phyloP scores from a whole-genome alignment of 2,329 filamentous ascomycete species.

The Sporothrix dimorphospora region DNA sequence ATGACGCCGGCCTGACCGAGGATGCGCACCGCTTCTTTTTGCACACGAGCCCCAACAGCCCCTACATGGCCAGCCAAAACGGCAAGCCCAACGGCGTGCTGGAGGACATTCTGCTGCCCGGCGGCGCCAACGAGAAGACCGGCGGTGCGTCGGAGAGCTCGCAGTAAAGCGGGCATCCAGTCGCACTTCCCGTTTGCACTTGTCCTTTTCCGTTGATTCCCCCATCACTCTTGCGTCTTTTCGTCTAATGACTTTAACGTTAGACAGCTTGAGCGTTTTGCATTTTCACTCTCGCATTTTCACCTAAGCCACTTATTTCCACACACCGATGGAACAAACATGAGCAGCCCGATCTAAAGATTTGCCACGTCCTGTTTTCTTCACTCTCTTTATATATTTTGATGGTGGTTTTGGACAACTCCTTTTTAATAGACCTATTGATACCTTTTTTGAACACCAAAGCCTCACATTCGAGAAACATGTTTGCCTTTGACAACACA shows the following conservation, averaged over 20 bases:
- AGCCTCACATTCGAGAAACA: background rate
- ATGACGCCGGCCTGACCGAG: slow-evolving; percentile 55
- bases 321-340: background rate
- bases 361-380: background rate
- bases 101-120: slow-evolving; percentile 27
- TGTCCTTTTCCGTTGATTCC: background rate
- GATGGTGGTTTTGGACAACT: background rate
- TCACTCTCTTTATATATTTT: background rate
- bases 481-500: background rate
- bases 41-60: slow-evolving; percentile 38
- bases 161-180: background rate
- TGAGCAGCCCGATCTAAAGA: background rate
- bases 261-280: background rate
- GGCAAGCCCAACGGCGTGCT: slow-evolving; percentile 30
- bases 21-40: slow-evolving; percentile 61
- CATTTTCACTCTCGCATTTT: background rate
- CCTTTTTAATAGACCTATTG: slow-evolving; percentile 6
- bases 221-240: background rate
- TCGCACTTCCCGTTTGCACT: background rate
- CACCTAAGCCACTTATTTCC: background rate
- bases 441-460: slow-evolving; percentile 5
- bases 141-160: slow-evolving; percentile 9
- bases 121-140: slow-evolving; percentile 21
- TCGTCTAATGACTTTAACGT: background rate
- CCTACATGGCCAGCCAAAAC: slow-evolving; percentile 24